Base-by-base conservation (phyloP, 1,284 basidiomycete genomes). In the Meripilus lineatus region DNA sequence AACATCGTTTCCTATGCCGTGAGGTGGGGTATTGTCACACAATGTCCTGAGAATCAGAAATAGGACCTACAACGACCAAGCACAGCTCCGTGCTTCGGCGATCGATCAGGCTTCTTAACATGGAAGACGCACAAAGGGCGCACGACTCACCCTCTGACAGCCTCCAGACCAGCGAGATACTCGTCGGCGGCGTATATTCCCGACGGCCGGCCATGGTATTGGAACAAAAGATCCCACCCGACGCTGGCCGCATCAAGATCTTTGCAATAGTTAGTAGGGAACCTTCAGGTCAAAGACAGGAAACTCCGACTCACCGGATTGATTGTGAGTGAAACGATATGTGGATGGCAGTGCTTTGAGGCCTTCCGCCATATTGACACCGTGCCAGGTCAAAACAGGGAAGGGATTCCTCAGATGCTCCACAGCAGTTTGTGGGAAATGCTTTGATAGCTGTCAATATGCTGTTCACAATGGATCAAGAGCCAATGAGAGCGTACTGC, bases 111-210 rank as follows among this genome's bases (percentile, higher is more conserved):
- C n/a, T 5, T 40, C 8, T 23, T 20, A 11, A 21, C 17, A 15
- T 32, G 11, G n/a, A n/a, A n/a, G n/a, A n/a, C n/a, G n/a, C n/a
- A 21, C 37, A 8, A 28, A 15, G 15, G 10, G 14, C 15, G 37
- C 32, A n/a, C 25, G 28, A 52, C 66, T 40, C 51, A 77, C 76
- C 77, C 77, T 59, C 77, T 58, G 24, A 65, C 61, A 17, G 77
- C 76, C 50, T 73, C 73, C 5, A 74, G 58, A 14, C 77, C 75
- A 17, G 78, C 76, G 3, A 80, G 64, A 48, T 78, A 78, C 50
- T 80, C 77, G 44, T 80, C 77, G 4, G 78, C 77, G 24, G 72
- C 74, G 49, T 69, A 79, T 11, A 77, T 78, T 2, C 77, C 77
- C 3, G 76, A 78, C 0, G 77, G 77, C 2, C 76, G 68, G 8